Evolutionary conservation across 257 asterid species (phyloP), one percentile per base, ranked within the genome.

Genomic region (Fraxinus cuspidata): DNA sequence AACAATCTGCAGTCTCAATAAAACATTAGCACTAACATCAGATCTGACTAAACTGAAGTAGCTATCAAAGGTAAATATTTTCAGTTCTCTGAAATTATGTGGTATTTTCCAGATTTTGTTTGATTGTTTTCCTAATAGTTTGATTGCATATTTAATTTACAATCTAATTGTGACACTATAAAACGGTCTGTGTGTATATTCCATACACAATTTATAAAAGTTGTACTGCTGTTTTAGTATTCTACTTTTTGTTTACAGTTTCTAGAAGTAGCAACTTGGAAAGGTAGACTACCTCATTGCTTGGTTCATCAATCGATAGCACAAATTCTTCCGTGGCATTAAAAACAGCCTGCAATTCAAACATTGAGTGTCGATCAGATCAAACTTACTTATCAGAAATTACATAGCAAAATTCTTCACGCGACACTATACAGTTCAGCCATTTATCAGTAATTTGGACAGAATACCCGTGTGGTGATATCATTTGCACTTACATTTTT

Each of bases 281-380:
- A 51, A 51, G 51, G 51, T 21, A 71, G 42, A 80, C 81, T 16
- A 91, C 97, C 96, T 89, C 96, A 63, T 89, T 91, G 83, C 82
- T 86, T 70, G 82, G 77, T 82, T 91, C 96, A 73, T 92, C 94
- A 18, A 87, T 79, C 58, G 88, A 77, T 60, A 92, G 87, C 37
- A 92, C 65, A 44, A 92, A 88, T 81, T 92, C 96, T 83, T 89
- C 96, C 3, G 97, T 89, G 80, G 86, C 94, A 35, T 82, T 91
- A 74, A 91, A 91, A 74, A 88, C 90, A 77, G 96, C 97, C 96
- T 92, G 93, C 84, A 78, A 78, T 44, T 34, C 10, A 76, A 66
- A 75, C 12, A 70, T 51, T 7, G 11, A 64, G 56, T 28, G 63
- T 69, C 31, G 2, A 35, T 27, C 76, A n/a, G n/a, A 44, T 31